Evolutionary conservation across 768 basidiomycete species (phyloP).

Genomic region (Trichaptum fuscoviolaceum): DNA sequence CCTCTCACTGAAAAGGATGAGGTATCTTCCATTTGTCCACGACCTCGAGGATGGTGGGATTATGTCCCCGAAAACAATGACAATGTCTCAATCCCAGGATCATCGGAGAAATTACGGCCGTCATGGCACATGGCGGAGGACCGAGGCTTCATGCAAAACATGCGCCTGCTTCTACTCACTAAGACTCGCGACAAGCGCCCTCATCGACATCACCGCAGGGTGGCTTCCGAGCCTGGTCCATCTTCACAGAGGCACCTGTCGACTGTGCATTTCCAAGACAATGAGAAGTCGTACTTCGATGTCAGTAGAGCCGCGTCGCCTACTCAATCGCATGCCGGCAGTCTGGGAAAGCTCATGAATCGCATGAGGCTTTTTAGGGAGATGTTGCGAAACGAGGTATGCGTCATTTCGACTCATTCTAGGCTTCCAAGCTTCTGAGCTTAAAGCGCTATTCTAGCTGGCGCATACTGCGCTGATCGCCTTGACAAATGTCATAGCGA

Average conservation of each 20-base stretch:
- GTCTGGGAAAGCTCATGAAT: constrained; percentile 44
- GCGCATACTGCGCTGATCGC: constrained; percentile 52
- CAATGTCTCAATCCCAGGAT: background rate
- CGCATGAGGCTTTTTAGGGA: constrained; percentile 48
- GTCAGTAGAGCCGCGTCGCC: constrained; percentile 15
- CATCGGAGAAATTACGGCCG: constrained; percentile 2
- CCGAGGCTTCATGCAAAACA: background rate
- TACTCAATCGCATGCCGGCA: constrained; percentile 31
- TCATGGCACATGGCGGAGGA: constrained; percentile 1
- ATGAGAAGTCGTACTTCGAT: background rate
- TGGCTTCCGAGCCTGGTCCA: background rate
- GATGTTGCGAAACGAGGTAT: constrained; percentile 62
- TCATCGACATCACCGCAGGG: background rate
- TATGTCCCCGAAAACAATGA: constrained; percentile 32
- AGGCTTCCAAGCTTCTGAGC: background rate
- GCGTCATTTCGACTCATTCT: constrained; percentile 6
- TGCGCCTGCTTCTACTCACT: background rate
- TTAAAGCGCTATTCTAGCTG: constrained; percentile 30
- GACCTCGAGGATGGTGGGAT: constrained; percentile 48
- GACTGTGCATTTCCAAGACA: constrained; percentile 3
- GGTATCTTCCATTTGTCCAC: background rate
- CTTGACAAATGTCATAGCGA: constrained; percentile 41
- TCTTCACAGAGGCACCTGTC: background rate
- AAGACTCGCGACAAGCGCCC: background rate
- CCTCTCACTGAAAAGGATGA: constrained; percentile 1